A percentile compares a stretch with the other conserved stretches of the same genome.
phyloP scores from a whole-genome alignment of 495 filamentous ascomycete species.

The Pseudomonodictys pantanalensis region DNA sequence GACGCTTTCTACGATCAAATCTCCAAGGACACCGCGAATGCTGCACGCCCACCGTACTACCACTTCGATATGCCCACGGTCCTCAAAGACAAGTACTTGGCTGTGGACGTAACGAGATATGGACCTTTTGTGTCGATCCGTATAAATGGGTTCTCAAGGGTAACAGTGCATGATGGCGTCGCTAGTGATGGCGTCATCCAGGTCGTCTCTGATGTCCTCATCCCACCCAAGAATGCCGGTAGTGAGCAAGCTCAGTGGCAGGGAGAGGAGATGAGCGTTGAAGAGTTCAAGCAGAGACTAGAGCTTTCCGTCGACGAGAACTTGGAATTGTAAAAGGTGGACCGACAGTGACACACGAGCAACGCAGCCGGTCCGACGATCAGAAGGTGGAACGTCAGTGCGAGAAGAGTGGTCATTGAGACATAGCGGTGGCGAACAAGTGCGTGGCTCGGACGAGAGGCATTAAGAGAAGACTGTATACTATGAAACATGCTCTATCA shows the following conservation, averaged over 20 bases:
- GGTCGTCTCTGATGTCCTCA: constrained; percentile 63
- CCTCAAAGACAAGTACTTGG: constrained; percentile 56
- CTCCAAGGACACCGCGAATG: constrained; percentile 31
- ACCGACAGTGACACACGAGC: no score
- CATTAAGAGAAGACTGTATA: no score
- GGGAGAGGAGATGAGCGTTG: constrained; percentile 57
- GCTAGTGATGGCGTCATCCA: constrained; percentile 75
- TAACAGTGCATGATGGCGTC: constrained; percentile 63
- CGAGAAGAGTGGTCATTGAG: no score
- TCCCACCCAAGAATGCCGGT: constrained; percentile 63
- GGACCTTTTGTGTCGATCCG: constrained; percentile 61
- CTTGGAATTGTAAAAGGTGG: constrained; percentile 30
- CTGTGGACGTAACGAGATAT: constrained; percentile 64
- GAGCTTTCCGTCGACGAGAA: constrained; percentile 45
- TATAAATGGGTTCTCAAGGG: constrained; percentile 64
- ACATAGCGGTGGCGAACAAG: no score
- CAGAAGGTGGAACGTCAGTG: no score
- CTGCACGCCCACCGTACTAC: constrained; percentile 27
- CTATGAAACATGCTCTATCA: no score
- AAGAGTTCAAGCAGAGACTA: constrained; percentile 61
- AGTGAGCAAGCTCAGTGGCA: constrained; percentile 39
- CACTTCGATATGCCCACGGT: constrained; percentile 64
- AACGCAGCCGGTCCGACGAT: no score
- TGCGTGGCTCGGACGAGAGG: no score
- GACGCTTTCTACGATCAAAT: constrained; percentile 67